Evolutionary conservation across 495 filamentous ascomycete genomes (phyloP).

Genomic region (Lichenothelia convexa): DNA sequence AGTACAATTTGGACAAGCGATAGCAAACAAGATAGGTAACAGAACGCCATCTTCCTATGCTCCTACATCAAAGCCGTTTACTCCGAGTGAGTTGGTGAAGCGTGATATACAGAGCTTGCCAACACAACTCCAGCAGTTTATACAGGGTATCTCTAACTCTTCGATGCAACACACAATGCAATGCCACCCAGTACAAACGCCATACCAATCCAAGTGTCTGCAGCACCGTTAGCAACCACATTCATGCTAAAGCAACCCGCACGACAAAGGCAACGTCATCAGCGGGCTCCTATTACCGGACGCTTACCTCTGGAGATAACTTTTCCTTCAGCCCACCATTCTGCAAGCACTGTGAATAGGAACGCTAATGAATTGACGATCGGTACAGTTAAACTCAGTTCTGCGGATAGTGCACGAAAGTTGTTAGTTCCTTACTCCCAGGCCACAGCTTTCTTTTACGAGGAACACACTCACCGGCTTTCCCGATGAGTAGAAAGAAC

Average conservation of each 20-base stretch:
- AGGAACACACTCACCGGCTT: constrained; percentile 48
- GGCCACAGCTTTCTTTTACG: not conserved
- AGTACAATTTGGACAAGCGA: too few species aligned
- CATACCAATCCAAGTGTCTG: constrained; percentile 86
- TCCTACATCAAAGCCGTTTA: too few species aligned
- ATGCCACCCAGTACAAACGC: constrained; percentile 63
- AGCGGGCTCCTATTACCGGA: not conserved
- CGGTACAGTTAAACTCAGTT: constrained; percentile 82
- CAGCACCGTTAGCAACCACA: constrained; percentile 1
- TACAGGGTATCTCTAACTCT: too few species aligned
- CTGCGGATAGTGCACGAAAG: constrained; percentile 25
- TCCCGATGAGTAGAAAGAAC: constrained; percentile 91
- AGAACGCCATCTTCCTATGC: too few species aligned
- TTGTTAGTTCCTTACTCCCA: not conserved
- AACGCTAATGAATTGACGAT: constrained; percentile 91
- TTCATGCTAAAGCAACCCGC: not conserved
- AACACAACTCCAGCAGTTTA: too few species aligned
- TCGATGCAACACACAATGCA: constrained; percentile 58
- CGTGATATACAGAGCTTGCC: too few species aligned
- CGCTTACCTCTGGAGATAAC: constrained; percentile 56
- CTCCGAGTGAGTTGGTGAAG: too few species aligned
- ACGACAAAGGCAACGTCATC: too few species aligned
- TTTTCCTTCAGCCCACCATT: constrained; percentile 89
- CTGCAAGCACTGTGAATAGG: constrained; percentile 81
- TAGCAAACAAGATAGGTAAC: too few species aligned